These are phyloP conservation scores for Noccaea caerulescens DNA, from an alignment of 345 rosid genomes.

Conservation along the genomic window DNA sequence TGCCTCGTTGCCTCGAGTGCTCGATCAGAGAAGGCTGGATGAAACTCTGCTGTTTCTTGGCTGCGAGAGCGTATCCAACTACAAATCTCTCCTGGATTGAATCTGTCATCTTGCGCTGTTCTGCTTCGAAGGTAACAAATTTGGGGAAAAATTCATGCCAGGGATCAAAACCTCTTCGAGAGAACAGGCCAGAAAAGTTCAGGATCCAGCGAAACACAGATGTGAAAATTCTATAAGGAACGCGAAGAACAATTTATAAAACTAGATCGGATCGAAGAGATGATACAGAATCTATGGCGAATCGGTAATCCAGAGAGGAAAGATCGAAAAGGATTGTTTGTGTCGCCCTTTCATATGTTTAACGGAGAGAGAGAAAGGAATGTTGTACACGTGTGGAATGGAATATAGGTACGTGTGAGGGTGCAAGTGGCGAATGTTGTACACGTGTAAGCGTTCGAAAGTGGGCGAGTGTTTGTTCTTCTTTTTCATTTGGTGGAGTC, in stretches of 20 bases:
- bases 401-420: slow-evolving; percentile 38
- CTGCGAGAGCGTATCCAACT: slow-evolving; percentile 60
- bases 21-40: slow-evolving; percentile 54
- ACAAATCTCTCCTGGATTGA: slow-evolving; percentile 37
- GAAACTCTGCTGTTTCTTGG: slow-evolving; percentile 55
- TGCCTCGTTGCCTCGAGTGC: slow-evolving; percentile 47
- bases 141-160: slow-evolving; percentile 36
- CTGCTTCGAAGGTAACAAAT: slow-evolving; percentile 34
- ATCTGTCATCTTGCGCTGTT: slow-evolving; percentile 39
- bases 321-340: slow-evolving; percentile 30
- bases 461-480: slow-evolving; percentile 8
- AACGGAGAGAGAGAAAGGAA: slow-evolving; percentile 26
- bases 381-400: slow-evolving; percentile 43
- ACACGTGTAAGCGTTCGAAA: slow-evolving; percentile 38
- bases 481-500: slow-evolving; percentile 12
- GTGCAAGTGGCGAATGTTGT: slow-evolving; percentile 20
- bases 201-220: slow-evolving; percentile 1
- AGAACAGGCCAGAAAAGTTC: neutral
- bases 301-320: slow-evolving; percentile 34
- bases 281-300: slow-evolving; percentile 30
- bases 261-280: slow-evolving; percentile 27
- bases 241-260: neutral
- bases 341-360: slow-evolving; percentile 28
- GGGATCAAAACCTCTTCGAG: slow-evolving; percentile 33
- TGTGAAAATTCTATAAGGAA: slow-evolving; percentile 7